Evolutionary conservation across 331 rosid genomes (phyloP).

Genomic region (Spiraea crenata): DNA sequence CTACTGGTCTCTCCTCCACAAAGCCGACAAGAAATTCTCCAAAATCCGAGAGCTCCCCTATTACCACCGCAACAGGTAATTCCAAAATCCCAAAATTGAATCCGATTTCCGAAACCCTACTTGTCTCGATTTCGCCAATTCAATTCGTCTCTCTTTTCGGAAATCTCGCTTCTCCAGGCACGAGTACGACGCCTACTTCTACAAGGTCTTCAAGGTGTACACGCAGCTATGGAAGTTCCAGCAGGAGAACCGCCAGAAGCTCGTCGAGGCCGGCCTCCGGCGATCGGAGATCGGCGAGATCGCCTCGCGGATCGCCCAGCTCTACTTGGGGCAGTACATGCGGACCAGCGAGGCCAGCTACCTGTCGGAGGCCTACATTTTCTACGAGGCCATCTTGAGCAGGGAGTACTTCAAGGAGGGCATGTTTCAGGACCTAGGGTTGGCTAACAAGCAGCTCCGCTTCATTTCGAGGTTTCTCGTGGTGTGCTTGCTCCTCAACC

Average conservation of each 20-base stretch:
- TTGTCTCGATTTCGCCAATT: not conserved
- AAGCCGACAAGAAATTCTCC: constrained; percentile 92
- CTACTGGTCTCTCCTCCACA: constrained; percentile 83
- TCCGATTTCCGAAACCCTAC: not conserved
- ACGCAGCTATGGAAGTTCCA: constrained; percentile 93
- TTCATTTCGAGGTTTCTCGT: constrained; percentile 77
- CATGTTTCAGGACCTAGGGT: constrained; percentile 63
- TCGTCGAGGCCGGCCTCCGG: constrained; percentile 80
- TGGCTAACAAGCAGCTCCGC: constrained; percentile 78
- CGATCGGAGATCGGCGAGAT: constrained; percentile 95
- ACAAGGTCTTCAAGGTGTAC: constrained; percentile 89
- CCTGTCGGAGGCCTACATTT: constrained; percentile 71
- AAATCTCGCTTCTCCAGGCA: constrained; percentile 34
- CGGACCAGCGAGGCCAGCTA: constrained; percentile 83
- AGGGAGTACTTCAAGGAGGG: constrained; percentile 94
- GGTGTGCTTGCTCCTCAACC: constrained; percentile 76
- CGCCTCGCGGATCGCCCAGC: constrained; percentile 90
- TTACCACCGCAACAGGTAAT: constrained; percentile 83
- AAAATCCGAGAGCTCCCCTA: constrained; percentile 86
- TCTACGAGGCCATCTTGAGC: constrained; percentile 82
- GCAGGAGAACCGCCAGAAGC: constrained; percentile 89
- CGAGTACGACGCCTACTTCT: constrained; percentile 72
- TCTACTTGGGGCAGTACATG: constrained; percentile 92
- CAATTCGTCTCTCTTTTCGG: not conserved
- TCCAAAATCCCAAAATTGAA: not conserved